A percentile compares a stretch with the other conserved stretches of the same genome.
Evolutionary conservation across 441 rosid genomes (phyloP).

Genomic region (Cnidoscolus chayamansa): DNA sequence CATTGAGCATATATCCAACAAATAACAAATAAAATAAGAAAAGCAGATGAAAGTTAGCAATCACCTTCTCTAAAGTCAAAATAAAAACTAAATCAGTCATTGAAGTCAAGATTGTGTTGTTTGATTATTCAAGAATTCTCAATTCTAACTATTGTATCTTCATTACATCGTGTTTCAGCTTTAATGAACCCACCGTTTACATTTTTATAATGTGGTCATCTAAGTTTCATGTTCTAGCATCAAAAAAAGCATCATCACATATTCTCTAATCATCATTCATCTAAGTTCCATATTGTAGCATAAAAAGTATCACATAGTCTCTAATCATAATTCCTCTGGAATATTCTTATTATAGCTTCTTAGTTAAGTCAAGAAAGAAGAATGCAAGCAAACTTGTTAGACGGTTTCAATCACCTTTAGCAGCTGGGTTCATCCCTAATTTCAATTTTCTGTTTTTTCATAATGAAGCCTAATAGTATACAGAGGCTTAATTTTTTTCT

Average conservation of each 20-base stretch:
- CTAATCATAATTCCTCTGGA: too few species aligned
- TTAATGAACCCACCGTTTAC: not conserved
- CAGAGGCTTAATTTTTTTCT: too few species aligned
- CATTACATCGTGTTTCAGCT: not conserved
- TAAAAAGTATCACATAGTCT: too few species aligned
- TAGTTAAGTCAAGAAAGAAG: not conserved
- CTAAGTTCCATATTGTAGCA: too few species aligned
- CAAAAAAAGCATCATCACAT: not conserved
- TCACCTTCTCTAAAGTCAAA: not conserved
- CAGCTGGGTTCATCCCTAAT: not conserved
- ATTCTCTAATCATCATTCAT: not conserved
- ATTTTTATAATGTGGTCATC: not conserved
- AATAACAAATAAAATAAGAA: not conserved
- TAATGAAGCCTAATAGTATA: too few species aligned
- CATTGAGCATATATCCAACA: not conserved
- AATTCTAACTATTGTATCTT: not conserved
- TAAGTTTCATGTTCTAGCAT: not conserved
- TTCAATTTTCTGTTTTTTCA: too few species aligned
- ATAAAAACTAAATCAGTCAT: not conserved
- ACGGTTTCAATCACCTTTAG: not conserved
- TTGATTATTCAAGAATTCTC: not conserved
- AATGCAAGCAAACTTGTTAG: not conserved
- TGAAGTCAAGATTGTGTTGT: not conserved
- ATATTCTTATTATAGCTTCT: not conserved
- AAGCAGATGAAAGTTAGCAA: not conserved